phyloP scores from a whole-genome alignment of 1,284 basidiomycete genomes.

The Spongispora temasekensis region DNA sequence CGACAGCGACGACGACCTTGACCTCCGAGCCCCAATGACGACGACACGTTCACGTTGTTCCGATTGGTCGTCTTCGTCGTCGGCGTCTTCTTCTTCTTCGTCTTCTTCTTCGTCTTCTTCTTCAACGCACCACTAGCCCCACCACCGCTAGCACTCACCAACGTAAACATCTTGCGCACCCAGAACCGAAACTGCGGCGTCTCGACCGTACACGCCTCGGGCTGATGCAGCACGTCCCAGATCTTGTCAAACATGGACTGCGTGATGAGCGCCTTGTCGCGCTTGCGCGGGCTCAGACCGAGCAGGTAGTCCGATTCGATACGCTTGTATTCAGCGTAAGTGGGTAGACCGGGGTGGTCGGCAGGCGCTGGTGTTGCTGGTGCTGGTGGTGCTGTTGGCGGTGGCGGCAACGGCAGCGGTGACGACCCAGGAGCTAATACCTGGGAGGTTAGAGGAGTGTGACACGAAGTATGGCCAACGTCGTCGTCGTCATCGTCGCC shows the following conservation, averaged over 20 bases:
- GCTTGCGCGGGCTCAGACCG: constrained; percentile 57
- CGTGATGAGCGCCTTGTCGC: constrained; percentile 69
- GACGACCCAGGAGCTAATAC: too few relatives aligned
- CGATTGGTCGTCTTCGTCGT: too few relatives aligned
- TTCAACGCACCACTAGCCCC: neutral
- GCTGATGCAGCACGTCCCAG: constrained; percentile 60
- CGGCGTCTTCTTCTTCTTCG: constrained; percentile 12
- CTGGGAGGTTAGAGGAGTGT: too few relatives aligned
- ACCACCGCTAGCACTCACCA: constrained; percentile 40
- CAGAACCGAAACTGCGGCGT: constrained; percentile 76
- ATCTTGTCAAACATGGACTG: constrained; percentile 69
- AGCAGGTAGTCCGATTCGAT: constrained; percentile 56
- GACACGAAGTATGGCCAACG: too few relatives aligned
- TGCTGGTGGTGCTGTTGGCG: neutral
- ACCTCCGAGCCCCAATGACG: too few relatives aligned
- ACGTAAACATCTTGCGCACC: constrained; percentile 76
- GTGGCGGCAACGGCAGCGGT: neutral
- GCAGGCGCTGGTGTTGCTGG: constrained; percentile 10
- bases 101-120: neutral
- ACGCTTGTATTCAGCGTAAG: constrained; percentile 54
- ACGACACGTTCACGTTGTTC: too few relatives aligned
- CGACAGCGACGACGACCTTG: too few relatives aligned
- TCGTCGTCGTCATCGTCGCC: too few relatives aligned
- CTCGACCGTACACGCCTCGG: constrained; percentile 43
- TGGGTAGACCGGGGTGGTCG: constrained; percentile 53